phyloP scores from a whole-genome alignment of 2,329 filamentous ascomycete genomes.

The Neopestalotiopsis sp. region DNA sequence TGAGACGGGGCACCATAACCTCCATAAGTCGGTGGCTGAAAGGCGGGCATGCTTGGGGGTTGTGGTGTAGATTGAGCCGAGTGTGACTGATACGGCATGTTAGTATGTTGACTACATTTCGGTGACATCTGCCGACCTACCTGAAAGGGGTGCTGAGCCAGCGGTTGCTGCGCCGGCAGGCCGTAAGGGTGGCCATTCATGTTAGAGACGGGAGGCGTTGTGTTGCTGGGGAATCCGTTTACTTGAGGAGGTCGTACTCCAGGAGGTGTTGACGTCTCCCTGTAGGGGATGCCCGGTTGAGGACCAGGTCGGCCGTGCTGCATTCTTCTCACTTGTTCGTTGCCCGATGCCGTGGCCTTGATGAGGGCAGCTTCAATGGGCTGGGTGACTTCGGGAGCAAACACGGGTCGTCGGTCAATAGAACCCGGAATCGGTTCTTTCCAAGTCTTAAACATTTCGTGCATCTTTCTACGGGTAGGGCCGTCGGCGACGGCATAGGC shows the following conservation, averaged over 20 bases:
- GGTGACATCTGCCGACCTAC: conserved; percentile 28
- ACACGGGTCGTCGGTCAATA: conserved; percentile 90
- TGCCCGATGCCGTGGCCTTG: conserved; percentile 72
- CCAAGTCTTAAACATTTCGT: conserved; percentile 98
- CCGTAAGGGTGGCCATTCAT: conserved; percentile 36
- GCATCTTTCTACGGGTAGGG: conserved; percentile 85
- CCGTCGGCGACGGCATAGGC: conserved; percentile 90
- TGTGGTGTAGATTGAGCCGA: conserved; percentile 47
- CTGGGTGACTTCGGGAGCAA: conserved; percentile 82
- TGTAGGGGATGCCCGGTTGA: conserved; percentile 63
- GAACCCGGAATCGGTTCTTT: conserved; percentile 96
- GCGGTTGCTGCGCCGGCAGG: conserved; percentile 28
- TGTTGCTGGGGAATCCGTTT: conserved; percentile 39
- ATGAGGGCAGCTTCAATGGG: conserved; percentile 94
- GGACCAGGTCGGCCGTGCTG: conserved; percentile 56
- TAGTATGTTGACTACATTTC: conserved; percentile 17
- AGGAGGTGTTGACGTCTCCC: conserved; percentile 78
- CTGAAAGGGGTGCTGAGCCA: conserved; percentile 37
- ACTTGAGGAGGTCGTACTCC: conserved; percentile 45
- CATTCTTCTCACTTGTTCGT: conserved; percentile 51
- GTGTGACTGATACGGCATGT: conserved; percentile 22
- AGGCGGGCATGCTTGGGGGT: conserved; percentile 44
- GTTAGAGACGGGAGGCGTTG: conserved; percentile 44
- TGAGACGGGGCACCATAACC: conserved; percentile 45
- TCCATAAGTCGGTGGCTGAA: conserved; percentile 47